These are phyloP conservation scores for Lactarius sanguifluus DNA, from an alignment of 768 basidiomycete species.

Conservation along the genomic window DNA sequence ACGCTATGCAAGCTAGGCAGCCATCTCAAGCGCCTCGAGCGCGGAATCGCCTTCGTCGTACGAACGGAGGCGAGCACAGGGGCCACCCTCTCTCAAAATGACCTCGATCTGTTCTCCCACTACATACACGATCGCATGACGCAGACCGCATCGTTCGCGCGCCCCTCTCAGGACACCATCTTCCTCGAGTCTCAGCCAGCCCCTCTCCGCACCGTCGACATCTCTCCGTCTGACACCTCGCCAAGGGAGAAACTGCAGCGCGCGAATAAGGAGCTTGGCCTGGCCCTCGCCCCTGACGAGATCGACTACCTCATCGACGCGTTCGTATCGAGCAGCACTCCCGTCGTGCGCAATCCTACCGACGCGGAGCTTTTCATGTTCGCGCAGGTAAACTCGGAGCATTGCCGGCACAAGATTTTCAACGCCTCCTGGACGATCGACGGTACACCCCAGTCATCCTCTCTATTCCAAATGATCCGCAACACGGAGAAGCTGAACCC, in stretches of 20 bases:
- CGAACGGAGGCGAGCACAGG: conserved; percentile 40
- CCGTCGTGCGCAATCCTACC: conserved; percentile 82
- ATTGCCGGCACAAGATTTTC: conserved; percentile 99
- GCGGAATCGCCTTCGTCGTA: conserved; percentile 74
- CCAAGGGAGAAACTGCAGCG: conserved; percentile 64
- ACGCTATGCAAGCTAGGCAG: conserved; percentile 76
- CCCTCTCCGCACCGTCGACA: conserved; percentile 69
- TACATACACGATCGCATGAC: conserved; percentile 97
- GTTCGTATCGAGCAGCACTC: conserved; percentile 67
- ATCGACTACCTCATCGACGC: conserved; percentile 87
- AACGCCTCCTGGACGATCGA: conserved; percentile 97
- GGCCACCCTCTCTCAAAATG: conserved; percentile 41
- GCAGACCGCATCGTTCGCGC: conserved; percentile 60
- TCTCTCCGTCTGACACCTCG: conserved; percentile 41
- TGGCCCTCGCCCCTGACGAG: conserved; percentile 87
- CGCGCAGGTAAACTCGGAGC: conserved; percentile 99
- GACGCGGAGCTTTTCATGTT: conserved; percentile 99
- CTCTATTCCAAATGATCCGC: conserved; percentile 95
- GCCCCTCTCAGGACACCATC: conserved; percentile 57
- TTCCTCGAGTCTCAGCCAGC: conserved; percentile 63
- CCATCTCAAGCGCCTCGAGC: conserved; percentile 79
- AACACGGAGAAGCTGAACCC: conserved; percentile 84
- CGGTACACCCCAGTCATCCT: conserved; percentile 56
- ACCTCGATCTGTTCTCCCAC: conserved; percentile 58
- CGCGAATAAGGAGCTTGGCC: conserved; percentile 84